Percentiles rank a stretch among this genome's conserved stretches.
phyloP scores from a whole-genome alignment of 768 basidiomycete species.

The Trametopsis cervina region DNA sequence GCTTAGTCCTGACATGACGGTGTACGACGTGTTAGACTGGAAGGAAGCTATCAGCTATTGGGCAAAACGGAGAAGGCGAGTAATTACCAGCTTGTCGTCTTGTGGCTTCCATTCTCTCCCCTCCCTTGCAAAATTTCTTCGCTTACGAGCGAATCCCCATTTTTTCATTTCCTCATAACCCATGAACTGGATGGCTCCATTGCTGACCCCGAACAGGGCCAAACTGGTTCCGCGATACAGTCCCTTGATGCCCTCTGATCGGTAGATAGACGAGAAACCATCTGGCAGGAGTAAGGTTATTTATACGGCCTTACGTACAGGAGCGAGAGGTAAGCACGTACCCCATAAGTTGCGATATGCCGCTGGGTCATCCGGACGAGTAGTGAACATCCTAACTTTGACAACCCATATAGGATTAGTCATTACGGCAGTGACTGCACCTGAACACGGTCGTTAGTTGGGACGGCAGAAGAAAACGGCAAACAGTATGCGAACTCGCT shows the following conservation, averaged over 20 bases:
- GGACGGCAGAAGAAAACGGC: slow-evolving; percentile 8
- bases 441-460: slow-evolving; percentile 33
- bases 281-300: slow-evolving; percentile 30
- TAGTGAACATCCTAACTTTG: slow-evolving; percentile 95
- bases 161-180: slow-evolving; percentile 93
- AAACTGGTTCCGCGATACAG: slow-evolving; percentile 84
- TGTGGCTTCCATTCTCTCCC: slow-evolving; percentile 63
- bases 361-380: slow-evolving; percentile 51
- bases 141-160: slow-evolving; percentile 79
- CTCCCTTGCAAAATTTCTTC: slow-evolving; percentile 47
- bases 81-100: slow-evolving; percentile 79
- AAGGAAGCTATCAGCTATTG: background rate
- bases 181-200: slow-evolving; percentile 94
- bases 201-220: slow-evolving; percentile 88
- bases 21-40: slow-evolving; percentile 88
- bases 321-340: slow-evolving; percentile 27
- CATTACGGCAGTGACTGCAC: slow-evolving; percentile 87
- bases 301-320: background rate
- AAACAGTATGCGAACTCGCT: slow-evolving; percentile 75
- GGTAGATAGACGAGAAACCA: slow-evolving; percentile 66
- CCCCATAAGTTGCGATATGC: slow-evolving; percentile 80
- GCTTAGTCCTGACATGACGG: slow-evolving; percentile 85
- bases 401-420: slow-evolving; percentile 99
- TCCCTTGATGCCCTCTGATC: slow-evolving; percentile 69
- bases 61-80: background rate